Evolutionary conservation across 2,329 filamentous ascomycete genomes (phyloP).

Genomic region (Aureobasidium sp.): DNA sequence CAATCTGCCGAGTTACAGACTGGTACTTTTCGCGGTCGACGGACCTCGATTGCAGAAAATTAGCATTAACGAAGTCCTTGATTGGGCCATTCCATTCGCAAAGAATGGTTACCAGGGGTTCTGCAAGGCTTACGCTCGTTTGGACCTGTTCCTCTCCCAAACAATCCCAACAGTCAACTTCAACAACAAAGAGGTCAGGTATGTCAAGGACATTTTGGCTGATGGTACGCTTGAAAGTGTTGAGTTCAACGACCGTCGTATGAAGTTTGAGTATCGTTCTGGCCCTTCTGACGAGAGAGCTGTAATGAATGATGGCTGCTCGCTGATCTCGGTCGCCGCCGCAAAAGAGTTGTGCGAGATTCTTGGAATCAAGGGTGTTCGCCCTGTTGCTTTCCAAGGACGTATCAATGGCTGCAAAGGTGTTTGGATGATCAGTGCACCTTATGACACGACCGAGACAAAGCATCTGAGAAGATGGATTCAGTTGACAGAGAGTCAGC

Average conservation of each 20-base stretch:
- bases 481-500: constrained; percentile 56
- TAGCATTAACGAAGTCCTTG: constrained; percentile 27
- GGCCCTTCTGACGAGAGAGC: not conserved
- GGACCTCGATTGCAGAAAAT: constrained; percentile 19
- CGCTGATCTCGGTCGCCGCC: constrained; percentile 55
- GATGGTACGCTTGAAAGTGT: constrained; percentile 30
- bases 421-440: constrained; percentile 60
- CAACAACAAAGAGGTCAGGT: constrained; percentile 30
- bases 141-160: constrained; percentile 37
- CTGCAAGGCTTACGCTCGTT: constrained; percentile 37
- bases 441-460: constrained; percentile 35
- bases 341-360: constrained; percentile 45
- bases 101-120: constrained; percentile 31
- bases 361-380: constrained; percentile 44
- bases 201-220: constrained; percentile 27
- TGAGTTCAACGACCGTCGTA: constrained; percentile 30
- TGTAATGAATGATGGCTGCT: constrained; percentile 52
- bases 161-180: constrained; percentile 34
- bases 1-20: constrained; percentile 11
- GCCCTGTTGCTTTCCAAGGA: constrained; percentile 61
- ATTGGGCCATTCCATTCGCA: constrained; percentile 35
- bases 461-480: constrained; percentile 52
- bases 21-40: constrained; percentile 23
- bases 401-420: constrained; percentile 69
- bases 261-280: constrained; percentile 21